These are phyloP conservation scores for thale cress (Arabidopsis thaliana) DNA, from an alignment of 345 rosid species.

Conservation along the genomic window TAIR10.1 NC_003076.8:18947501-18948000, in stretches of 20 bases:
- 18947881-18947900: background rate
- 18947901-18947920: background rate
- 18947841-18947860: background rate
- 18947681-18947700: background rate
- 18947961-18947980: background rate
- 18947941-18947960: no score
- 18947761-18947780: background rate
- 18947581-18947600: conserved; percentile 22
- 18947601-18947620: background rate
- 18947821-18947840: background rate
- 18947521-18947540: background rate
- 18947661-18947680: background rate
- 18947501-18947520: conserved; percentile 19
- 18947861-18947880: background rate
- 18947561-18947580: conserved; percentile 39
- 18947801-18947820: background rate
- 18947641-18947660: background rate
- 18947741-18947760: background rate
- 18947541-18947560: conserved; percentile 39
- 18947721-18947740: background rate
- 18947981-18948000: background rate
- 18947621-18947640: background rate
- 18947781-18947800: background rate
- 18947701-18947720: background rate
- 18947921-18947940: background rate